Conservation (phyloP, 164 flowering plant genomes). For the Vitis rotundifolia region DNA sequence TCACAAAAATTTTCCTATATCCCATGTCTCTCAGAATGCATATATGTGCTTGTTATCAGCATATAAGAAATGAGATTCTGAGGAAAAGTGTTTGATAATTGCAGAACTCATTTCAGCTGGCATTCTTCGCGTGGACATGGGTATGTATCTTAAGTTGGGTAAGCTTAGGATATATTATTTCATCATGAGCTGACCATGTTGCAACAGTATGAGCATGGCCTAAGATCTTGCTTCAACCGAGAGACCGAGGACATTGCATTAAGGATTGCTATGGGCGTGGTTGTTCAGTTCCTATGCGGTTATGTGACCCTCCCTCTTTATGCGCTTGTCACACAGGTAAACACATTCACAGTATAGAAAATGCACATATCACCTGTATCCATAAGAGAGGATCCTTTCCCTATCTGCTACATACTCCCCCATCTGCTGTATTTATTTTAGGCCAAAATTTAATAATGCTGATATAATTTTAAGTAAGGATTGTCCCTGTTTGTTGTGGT, state of each 20-base stretch:
- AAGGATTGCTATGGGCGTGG: conserved; percentile 38
- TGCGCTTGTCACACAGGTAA: conserved; percentile 63
- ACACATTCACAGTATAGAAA: not conserved
- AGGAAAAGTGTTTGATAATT: not conserved
- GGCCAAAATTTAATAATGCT: no score
- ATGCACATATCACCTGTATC: no score
- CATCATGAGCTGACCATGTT: not conserved
- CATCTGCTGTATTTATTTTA: not conserved
- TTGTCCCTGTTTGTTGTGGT: no score
- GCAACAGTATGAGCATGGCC: conserved; percentile 53
- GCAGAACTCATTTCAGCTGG: conserved; percentile 48
- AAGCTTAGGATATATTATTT: not conserved
- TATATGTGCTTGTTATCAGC: not conserved
- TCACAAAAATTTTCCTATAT: no score
- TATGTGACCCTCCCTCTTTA: conserved; percentile 58
- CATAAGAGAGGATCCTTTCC: no score
- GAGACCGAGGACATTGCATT: conserved; percentile 35
- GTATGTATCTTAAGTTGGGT: conserved; percentile 20
- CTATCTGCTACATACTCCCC: no score
- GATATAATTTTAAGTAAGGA: no score
- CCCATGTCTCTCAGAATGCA: no score
- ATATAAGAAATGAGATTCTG: not conserved
- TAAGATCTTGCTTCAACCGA: conserved; percentile 48
- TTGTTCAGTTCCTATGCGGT: conserved; percentile 53
- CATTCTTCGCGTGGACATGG: conserved; percentile 37